Percentiles rank a stretch among this genome's conserved stretches.
phyloP scores from a whole-genome alignment of 2,329 filamentous ascomycete genomes.

The Dothideomycetes sp. region DNA sequence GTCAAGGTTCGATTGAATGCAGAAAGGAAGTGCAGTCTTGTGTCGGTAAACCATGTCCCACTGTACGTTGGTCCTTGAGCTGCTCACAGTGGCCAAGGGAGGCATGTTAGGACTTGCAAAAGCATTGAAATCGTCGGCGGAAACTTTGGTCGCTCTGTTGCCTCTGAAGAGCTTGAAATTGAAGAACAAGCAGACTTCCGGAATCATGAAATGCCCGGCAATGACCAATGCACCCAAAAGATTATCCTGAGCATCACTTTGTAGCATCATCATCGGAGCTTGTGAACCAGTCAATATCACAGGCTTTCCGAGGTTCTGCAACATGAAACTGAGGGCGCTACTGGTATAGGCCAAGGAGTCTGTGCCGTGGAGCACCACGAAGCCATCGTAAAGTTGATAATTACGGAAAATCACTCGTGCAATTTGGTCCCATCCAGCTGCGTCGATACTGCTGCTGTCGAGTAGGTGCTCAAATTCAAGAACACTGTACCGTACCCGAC shows the following conservation, averaged over 20 bases:
- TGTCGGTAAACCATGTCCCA: constrained; percentile 70
- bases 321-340: constrained; percentile 86
- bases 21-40: constrained; percentile 62
- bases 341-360: constrained; percentile 82
- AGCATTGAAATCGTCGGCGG: constrained; percentile 73
- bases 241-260: constrained; percentile 87
- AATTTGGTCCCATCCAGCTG: constrained; percentile 76
- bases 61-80: constrained; percentile 67
- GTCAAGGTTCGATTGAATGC: constrained; percentile 62
- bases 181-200: constrained; percentile 90
- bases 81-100: constrained; percentile 71
- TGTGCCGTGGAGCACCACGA: constrained; percentile 83
- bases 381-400: constrained; percentile 80
- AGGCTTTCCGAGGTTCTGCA: constrained; percentile 80
- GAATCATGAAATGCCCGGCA: constrained; percentile 84
- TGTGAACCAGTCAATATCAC: constrained; percentile 65
- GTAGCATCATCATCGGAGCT: constrained; percentile 79
- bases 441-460: constrained; percentile 83
- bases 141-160: constrained; percentile 80
- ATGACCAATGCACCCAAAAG: constrained; percentile 79
- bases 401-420: constrained; percentile 70
- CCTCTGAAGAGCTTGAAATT: constrained; percentile 83
- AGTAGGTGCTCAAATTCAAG: constrained; percentile 76
- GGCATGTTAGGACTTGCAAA: constrained; percentile 82
- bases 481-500: constrained; percentile 72